A percentile compares a stretch with the other conserved stretches of the same genome.
phyloP scores from a whole-genome alignment of 2,329 filamentous ascomycete genomes.

The Arthrobotrys sphaeroides region DNA sequence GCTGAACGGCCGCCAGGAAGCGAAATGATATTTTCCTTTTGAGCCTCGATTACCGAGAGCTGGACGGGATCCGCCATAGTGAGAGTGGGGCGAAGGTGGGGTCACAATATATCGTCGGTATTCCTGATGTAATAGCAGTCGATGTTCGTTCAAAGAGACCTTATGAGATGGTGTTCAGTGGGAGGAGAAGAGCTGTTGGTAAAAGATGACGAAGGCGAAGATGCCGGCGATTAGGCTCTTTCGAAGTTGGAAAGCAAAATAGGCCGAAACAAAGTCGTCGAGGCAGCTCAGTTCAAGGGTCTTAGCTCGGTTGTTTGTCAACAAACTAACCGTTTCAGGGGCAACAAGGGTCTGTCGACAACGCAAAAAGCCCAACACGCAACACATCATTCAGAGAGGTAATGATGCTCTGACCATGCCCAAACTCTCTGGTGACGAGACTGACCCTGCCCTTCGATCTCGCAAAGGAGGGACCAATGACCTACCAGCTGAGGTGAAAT shows the following conservation, averaged over 20 bases:
- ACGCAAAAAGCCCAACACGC: slow-evolving; percentile 28
- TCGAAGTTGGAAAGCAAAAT: background rate
- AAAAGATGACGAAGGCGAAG: background rate
- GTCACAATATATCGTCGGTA: slow-evolving; percentile 6
- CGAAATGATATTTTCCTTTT: slow-evolving; percentile 98
- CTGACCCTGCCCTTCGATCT: no score
- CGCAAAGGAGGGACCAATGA: no score
- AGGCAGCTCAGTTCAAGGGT: slow-evolving; percentile 13
- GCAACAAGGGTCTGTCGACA: slow-evolving; percentile 40
- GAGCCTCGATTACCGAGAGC: slow-evolving; percentile 75
- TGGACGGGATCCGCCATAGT: slow-evolving; percentile 62
- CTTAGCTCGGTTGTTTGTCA: slow-evolving; percentile 41
- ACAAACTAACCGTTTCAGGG: slow-evolving; percentile 49
- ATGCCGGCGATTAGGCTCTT: background rate
- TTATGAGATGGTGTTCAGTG: background rate
- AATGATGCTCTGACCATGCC: no score
- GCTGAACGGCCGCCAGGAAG: slow-evolving; percentile 89
- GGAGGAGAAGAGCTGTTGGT: background rate
- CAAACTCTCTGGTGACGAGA: no score
- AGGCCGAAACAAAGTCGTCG: slow-evolving; percentile 13
- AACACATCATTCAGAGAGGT: no score
- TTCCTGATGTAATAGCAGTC: background rate
- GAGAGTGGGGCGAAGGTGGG: slow-evolving; percentile 27
- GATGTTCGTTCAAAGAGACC: no score
- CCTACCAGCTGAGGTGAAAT: no score